These are phyloP conservation scores for Pseudogymnoascus destructans DNA, from an alignment of 2,329 filamentous ascomycete species.

Conservation along the genomic window DNA sequence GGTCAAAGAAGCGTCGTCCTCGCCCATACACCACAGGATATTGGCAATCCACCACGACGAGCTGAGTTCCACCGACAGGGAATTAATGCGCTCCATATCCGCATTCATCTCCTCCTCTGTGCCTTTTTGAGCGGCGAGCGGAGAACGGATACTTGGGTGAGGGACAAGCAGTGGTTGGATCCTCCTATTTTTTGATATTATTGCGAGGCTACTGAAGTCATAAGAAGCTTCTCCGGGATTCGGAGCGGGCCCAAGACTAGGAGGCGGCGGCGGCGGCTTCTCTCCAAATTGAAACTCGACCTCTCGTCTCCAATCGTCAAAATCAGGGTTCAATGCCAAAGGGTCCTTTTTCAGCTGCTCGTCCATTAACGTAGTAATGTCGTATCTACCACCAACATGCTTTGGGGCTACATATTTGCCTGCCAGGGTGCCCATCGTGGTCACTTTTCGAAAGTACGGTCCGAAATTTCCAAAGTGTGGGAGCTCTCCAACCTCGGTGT, in stretches of 20 bases:
- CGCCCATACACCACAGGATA: not conserved
- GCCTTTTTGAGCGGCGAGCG: not conserved
- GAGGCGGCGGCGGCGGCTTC: not conserved
- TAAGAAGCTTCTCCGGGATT: not conserved
- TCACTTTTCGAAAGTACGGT: not conserved
- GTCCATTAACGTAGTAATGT: not conserved
- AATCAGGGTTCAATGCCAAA: not conserved
- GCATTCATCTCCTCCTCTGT: not conserved
- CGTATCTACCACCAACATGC: not conserved
- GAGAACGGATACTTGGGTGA: not conserved
- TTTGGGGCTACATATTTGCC: not conserved
- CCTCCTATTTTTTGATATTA: not conserved
- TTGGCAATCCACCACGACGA: not conserved
- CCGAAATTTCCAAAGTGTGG: not conserved
- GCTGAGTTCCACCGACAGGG: not conserved
- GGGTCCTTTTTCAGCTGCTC: not conserved
- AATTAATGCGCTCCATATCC: not conserved
- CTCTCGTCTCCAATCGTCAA: not conserved
- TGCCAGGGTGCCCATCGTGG: no score
- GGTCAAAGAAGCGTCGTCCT: not conserved
- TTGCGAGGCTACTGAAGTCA: not conserved
- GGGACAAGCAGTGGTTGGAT: not conserved
- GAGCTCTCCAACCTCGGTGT: not conserved
- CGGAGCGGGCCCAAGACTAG: not conserved
- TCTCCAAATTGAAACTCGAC: constrained; percentile 3